Base-by-base conservation (phyloP, 202 grass and related monocot species). In the Thinopyrum obtusiflorum region DNA sequence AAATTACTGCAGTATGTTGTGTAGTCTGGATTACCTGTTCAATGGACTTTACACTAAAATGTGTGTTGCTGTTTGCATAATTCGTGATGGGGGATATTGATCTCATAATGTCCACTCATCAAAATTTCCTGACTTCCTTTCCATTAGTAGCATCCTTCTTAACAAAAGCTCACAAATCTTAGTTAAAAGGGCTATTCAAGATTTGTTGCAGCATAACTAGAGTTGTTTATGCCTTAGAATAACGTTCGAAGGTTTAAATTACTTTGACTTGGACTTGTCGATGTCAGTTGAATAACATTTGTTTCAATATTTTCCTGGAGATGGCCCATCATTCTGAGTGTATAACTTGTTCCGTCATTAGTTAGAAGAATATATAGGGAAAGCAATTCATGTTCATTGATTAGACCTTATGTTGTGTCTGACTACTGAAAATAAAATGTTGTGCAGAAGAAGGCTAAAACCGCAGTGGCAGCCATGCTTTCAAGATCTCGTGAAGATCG, bases 371-470 rank as follows among this genome's bases (percentile, higher is more conserved):
- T 79, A 24, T n/a, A 75, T 28, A 71, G 37, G 25, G 18, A 66
- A 27, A 69, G 17, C 76, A 62, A 13, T 4, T 42, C 11, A 23
- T 87, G 7, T 59, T 10, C n/a, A n/a, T 55, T 23, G 13, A 70
- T 33, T 37, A 65, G 59, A 37, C 17, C 23, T 65, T 61, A 26
- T 67, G 4, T 65, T 72, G 15, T 17, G 40, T 66, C 47, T 84
- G 14, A 85, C 46, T 67, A 80, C 28, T 9, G 32, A 57, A 73
- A 60, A 46, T 49, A 28, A 86, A 84, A 36, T 24, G 3, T 74
- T 83, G 8, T 83, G 68, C 82, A 97, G 97, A 94, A 87, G 65
- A 99, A 92, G 75, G 97, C 97, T 21, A 97, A 97, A 90, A 97
- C 87, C 27, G 93, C 97, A 60, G 93, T 99, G 44, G 88, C 79